Conservation (phyloP, 371 early-diverging fungal genomes). For the Mortierella sp. region DNA sequence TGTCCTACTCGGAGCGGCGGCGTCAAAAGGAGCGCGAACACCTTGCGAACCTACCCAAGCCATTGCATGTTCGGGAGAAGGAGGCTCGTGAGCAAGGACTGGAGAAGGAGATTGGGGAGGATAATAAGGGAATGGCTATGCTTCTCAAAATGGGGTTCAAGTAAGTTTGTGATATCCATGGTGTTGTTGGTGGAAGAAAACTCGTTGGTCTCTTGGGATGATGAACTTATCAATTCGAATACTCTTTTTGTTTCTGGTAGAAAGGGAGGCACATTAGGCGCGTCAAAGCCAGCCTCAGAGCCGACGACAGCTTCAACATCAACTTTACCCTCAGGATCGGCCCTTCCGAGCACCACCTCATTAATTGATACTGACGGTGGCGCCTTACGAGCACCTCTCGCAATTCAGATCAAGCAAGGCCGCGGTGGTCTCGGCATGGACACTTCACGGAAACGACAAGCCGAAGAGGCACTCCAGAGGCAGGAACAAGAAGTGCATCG, state of each 20-base stretch:
- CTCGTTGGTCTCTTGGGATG: too few relatives aligned
- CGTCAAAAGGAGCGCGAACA: constrained; percentile 65
- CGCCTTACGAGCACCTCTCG: constrained; percentile 64
- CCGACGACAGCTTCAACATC: not conserved
- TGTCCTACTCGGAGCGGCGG: constrained; percentile 64
- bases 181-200: too few relatives aligned
- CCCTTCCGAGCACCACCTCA: not conserved
- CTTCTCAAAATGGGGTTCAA: constrained; percentile 81
- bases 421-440: constrained; percentile 67
- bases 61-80: constrained; percentile 60
- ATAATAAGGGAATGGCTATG: constrained; percentile 79
- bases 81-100: constrained; percentile 72
- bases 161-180: constrained; percentile 43
- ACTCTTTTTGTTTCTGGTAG: constrained; percentile 30
- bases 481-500: constrained; percentile 18
- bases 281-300: constrained; percentile 17
- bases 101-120: constrained; percentile 60
- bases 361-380: not conserved
- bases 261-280: constrained; percentile 63
- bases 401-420: constrained; percentile 63
- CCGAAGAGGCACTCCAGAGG: constrained; percentile 60
- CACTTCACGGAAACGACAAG: constrained; percentile 52
- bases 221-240: too few relatives aligned
- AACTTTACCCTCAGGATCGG: not conserved
- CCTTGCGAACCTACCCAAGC: constrained; percentile 60